A percentile compares a stretch with the other conserved stretches of the same genome.
These are phyloP conservation scores for Saccharomyces hybrid DNA, from an alignment of 1,139 yeast genomes.

Conservation along the genomic window DNA sequence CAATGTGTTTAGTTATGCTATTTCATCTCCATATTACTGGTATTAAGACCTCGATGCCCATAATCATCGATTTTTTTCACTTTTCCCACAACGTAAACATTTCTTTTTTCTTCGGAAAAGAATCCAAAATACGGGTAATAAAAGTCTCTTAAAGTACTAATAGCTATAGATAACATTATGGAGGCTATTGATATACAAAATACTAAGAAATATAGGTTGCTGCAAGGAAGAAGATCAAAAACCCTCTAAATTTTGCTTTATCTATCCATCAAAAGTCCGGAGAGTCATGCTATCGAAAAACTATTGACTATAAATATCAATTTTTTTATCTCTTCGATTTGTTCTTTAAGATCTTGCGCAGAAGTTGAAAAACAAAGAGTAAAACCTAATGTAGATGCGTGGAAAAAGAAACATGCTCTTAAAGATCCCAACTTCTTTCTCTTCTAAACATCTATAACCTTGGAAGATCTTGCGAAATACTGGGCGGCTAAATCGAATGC, in stretches of 20 bases:
- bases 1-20: background rate
- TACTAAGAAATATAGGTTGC: background rate
- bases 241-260: too few species aligned
- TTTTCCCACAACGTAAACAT: background rate
- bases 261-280: too few species aligned
- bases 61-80: background rate
- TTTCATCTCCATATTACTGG: background rate
- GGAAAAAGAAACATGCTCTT: too few species aligned
- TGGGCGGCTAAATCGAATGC: background rate
- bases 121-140: background rate
- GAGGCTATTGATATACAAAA: background rate
- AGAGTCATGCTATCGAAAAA: too few species aligned
- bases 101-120: background rate
- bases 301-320: too few species aligned
- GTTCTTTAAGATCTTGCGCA: too few species aligned
- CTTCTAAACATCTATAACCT: background rate
- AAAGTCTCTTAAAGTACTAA: background rate
- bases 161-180: background rate
- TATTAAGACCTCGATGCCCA: background rate
- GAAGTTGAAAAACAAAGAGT: too few species aligned
- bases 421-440: too few species aligned
- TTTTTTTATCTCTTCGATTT: too few species aligned
- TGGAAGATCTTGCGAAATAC: background rate
- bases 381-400: too few species aligned
- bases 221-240: background rate